Conservation (phyloP, 83 land plant species). For the Picea abies region DNA sequence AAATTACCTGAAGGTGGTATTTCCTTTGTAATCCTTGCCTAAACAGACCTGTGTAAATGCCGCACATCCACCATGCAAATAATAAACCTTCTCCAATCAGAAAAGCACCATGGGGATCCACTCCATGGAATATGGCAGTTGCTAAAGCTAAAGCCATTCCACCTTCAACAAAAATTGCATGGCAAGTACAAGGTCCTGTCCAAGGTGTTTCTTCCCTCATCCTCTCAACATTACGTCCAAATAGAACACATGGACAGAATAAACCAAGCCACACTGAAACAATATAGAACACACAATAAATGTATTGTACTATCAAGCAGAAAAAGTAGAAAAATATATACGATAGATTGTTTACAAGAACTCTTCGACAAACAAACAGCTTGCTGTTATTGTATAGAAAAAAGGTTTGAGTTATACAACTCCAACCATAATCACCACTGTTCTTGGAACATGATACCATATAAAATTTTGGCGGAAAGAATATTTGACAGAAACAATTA, state of each 20-base stretch:
- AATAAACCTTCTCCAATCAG: slow-evolving; percentile 81
- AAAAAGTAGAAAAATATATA: too few species aligned
- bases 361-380: too few species aligned
- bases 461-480: too few species aligned
- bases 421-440: too few species aligned
- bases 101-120: slow-evolving; percentile 70
- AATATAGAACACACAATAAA: too few species aligned
- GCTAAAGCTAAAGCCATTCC: slow-evolving; percentile 81
- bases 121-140: slow-evolving; percentile 68
- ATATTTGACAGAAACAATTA: too few species aligned
- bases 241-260: slow-evolving; percentile 89
- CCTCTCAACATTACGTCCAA: slow-evolving; percentile 86
- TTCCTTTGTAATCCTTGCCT: slow-evolving; percentile 86
- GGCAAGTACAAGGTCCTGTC: slow-evolving; percentile 81
- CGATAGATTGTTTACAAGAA: too few species aligned
- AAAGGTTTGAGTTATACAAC: too few species aligned
- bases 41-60: slow-evolving; percentile 84
- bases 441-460: too few species aligned
- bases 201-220: slow-evolving; percentile 76
- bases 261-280: slow-evolving; percentile 45
- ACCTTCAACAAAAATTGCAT: slow-evolving; percentile 94
- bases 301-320: too few species aligned
- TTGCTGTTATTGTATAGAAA: too few species aligned
- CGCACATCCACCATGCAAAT: slow-evolving; percentile 99
- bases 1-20: slow-evolving; percentile 63